Evolutionary conservation across 768 basidiomycete species (phyloP).

Genomic region (Suillus occidentalis): DNA sequence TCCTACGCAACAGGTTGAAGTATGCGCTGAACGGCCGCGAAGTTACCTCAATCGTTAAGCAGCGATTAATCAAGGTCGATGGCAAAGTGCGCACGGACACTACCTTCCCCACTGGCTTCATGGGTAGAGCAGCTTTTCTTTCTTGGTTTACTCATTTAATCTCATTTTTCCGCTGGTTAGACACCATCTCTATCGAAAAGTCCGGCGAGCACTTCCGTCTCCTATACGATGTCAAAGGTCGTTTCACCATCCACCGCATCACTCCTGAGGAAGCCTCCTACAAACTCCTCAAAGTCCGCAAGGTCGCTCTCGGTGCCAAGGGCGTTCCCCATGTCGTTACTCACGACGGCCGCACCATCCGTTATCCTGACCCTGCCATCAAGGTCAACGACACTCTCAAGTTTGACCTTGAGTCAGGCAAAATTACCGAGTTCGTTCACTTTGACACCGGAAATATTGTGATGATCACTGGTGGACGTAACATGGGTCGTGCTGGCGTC

Average conservation of each 20-base stretch:
- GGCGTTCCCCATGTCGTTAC: slow-evolving; percentile 98
- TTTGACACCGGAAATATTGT: slow-evolving; percentile 98
- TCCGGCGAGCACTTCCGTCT: slow-evolving; percentile 99
- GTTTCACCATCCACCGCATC: slow-evolving; percentile 99
- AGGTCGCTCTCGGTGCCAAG: slow-evolving; percentile 86
- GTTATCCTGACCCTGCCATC: slow-evolving; percentile 96
- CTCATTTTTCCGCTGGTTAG: slow-evolving; percentile 38
- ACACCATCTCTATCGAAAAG: slow-evolving; percentile 96
- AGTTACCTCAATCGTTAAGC: slow-evolving; percentile 91
- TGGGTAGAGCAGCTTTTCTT: slow-evolving; percentile 57
- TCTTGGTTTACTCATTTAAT: background rate
- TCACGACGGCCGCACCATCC: slow-evolving; percentile 99
- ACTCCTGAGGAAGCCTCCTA: slow-evolving; percentile 94
- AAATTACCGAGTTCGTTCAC: slow-evolving; percentile 90
- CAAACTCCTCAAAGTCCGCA: slow-evolving; percentile 95
- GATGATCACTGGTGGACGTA: slow-evolving; percentile 98
- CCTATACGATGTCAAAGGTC: slow-evolving; percentile 98
- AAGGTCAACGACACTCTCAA: slow-evolving; percentile 97
- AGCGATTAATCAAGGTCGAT: slow-evolving; percentile 98
- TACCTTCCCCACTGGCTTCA: slow-evolving; percentile 96
- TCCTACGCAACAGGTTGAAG: slow-evolving; percentile 99
- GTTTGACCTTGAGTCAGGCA: slow-evolving; percentile 92
- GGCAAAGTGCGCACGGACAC: slow-evolving; percentile 97
- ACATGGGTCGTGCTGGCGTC: slow-evolving; percentile 98
- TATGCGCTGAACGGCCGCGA: slow-evolving; percentile 97